Conservation (phyloP, 177 flowering plant species). For the Vitis hybrid region DNA sequence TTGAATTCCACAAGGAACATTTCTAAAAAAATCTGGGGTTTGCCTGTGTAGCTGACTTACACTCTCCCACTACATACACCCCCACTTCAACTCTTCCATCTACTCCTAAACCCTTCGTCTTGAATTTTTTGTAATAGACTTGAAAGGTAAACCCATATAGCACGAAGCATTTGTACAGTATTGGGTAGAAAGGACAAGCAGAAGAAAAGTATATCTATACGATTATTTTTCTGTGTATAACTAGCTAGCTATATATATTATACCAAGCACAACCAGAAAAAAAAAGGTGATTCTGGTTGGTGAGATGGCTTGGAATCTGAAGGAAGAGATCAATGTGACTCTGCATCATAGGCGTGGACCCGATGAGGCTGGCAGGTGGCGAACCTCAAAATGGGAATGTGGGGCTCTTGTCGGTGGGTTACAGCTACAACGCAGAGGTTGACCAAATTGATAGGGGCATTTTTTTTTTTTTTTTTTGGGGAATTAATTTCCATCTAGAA, state of each 20-base stretch:
- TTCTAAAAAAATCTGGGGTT: slow-evolving; percentile 35
- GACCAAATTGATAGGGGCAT: background rate
- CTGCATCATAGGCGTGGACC: background rate
- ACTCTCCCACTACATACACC: background rate
- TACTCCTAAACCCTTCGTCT: background rate
- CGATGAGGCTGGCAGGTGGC: background rate
- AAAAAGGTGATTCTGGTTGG: slow-evolving; percentile 2
- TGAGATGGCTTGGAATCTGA: slow-evolving; percentile 1
- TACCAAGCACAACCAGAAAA: slow-evolving; percentile 11
- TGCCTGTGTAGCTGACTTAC: background rate
- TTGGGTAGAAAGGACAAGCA: slow-evolving; percentile 4
- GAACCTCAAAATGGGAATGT: background rate
- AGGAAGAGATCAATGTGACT: background rate
- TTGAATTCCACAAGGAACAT: slow-evolving; percentile 97
- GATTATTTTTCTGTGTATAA: background rate
- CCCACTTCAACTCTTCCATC: background rate
- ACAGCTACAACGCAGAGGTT: slow-evolving; percentile 19
- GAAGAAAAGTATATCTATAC: background rate
- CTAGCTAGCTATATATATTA: background rate
- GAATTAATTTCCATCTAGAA: too few relatives aligned
- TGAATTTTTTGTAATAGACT: slow-evolving; percentile 9
- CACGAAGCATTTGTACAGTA: slow-evolving; percentile 15
- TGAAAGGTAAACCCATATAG: background rate
- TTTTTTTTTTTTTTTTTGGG: too few relatives aligned
- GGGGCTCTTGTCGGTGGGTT: slow-evolving; percentile 11